Base-by-base conservation (phyloP, 352 stramenopile genomes). In the Phytophthora fragariaefolia region DNA sequence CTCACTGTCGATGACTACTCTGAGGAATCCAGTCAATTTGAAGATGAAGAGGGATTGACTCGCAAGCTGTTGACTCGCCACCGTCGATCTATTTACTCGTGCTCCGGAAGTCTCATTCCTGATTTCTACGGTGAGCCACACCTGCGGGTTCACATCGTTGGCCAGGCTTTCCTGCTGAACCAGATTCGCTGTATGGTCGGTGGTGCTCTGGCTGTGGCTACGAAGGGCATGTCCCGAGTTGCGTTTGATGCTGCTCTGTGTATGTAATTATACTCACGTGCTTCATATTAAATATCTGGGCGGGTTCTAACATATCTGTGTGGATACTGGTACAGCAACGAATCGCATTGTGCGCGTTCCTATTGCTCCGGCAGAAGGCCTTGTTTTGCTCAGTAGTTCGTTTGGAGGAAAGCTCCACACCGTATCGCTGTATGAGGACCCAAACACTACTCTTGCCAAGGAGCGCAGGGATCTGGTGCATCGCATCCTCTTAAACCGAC, bases 181-280 rank as follows among this genome's bases (percentile, higher is more conserved):
- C 91, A 98, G 76, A 97, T 98, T 50, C 90, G 92, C 8, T 93
- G 90, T 46, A 97, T 98, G 90, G 73, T 98, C 23, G 91, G 91
- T 26, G 91, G 81, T 10, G 92, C 91, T 7, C 53, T 98, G 8
- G 87, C 85, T 24, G 85, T 97, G 15, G 87, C 86, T 0, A 95
- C 80, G 2, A 91, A 91, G 27, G 78, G 80, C 42, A 83, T 97
- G 62, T 80, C 85, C 3, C 59, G 63, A 15, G 77, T 73, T 32
- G 75, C 83, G 34, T 92, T 97, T 27, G 80, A 91, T 60, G 85
- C 83, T 18, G 83, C 87, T 42, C 59, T 97, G 20, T 76, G 83
- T 85, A 80, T 59, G 66, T 79, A 17, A 36, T n/a, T n/a, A n/a
- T n/a, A n/a, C n/a, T n/a, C n/a, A n/a, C n/a, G n/a, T n/a, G n/a